phyloP scores from a whole-genome alignment of 768 basidiomycete species.

The Phylloporus arenicola region DNA sequence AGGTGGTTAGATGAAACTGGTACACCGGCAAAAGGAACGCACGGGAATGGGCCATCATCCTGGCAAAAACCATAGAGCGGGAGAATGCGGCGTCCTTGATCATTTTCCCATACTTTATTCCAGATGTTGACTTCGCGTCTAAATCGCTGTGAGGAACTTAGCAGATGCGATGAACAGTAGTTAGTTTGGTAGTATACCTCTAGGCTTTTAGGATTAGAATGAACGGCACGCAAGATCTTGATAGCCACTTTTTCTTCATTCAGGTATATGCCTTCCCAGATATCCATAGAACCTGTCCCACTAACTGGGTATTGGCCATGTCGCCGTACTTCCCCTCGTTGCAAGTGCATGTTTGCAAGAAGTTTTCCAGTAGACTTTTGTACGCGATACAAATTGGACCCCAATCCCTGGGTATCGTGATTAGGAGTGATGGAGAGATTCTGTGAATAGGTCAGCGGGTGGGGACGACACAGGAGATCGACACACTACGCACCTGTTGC shows the following conservation, averaged over 20 bases:
- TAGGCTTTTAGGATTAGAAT: conserved; percentile 41
- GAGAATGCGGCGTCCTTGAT: conserved; percentile 47
- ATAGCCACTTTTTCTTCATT: conserved; percentile 51
- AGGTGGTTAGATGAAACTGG: conserved; percentile 1
- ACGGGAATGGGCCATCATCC: conserved; percentile 55
- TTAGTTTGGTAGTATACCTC: conserved; percentile 29
- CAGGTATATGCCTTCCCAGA: conserved; percentile 52
- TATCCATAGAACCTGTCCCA: conserved; percentile 50
- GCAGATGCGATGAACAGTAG: conserved; percentile 1
- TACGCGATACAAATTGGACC: conserved; percentile 46
- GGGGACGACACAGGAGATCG: background rate
- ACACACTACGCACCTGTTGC: conserved; percentile 36
- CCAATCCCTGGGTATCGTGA: conserved; percentile 38
- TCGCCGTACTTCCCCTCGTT: conserved; percentile 48
- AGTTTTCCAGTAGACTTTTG: conserved; percentile 42
- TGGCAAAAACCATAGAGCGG: conserved; percentile 56
- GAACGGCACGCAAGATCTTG: conserved; percentile 50
- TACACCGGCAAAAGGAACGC: conserved; percentile 9
- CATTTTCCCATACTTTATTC: conserved; percentile 48
- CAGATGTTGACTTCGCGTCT: conserved; percentile 50
- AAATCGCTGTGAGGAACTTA: conserved; percentile 38
- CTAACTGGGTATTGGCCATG: conserved; percentile 46
- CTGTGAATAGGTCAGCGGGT: conserved; percentile 18
- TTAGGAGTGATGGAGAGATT: conserved; percentile 16
- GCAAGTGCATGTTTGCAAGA: conserved; percentile 46